Evolutionary conservation across 176 grass and related monocot genomes (phyloP).

Genomic region (Oryza australiensis): DNA sequence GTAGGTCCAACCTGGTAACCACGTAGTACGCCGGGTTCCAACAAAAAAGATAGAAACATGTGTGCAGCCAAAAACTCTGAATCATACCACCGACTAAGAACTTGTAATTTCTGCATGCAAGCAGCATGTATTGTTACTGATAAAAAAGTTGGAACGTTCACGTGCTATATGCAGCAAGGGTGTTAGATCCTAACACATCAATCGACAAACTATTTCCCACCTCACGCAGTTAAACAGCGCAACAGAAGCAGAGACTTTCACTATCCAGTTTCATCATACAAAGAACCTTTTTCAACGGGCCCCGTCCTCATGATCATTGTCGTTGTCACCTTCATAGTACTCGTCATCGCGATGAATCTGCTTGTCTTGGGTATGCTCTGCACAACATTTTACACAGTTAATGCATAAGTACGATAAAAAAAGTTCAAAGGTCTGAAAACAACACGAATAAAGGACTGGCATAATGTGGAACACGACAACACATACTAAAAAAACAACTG

Average conservation of each 20-base stretch:
- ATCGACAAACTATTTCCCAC: background rate
- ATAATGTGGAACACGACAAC: background rate
- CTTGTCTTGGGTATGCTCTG: slow-evolving; percentile 86
- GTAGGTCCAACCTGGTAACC: too few species aligned
- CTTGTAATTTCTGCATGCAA: background rate
- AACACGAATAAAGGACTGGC: background rate
- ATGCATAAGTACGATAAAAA: background rate
- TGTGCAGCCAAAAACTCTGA: too few species aligned
- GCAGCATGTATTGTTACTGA: background rate
- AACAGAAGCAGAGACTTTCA: background rate
- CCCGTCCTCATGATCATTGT: slow-evolving; percentile 78
- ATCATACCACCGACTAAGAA: background rate
- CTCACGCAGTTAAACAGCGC: background rate
- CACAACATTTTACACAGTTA: slow-evolving; percentile 27
- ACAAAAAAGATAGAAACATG: background rate
- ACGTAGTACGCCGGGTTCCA: too few species aligned
- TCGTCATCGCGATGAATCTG: slow-evolving; percentile 88
- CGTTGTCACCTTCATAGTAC: slow-evolving; percentile 91
- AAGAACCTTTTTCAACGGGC: slow-evolving; percentile 30
- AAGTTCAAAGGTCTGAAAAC: background rate
- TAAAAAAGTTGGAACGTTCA: background rate
- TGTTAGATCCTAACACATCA: slow-evolving; percentile 28
- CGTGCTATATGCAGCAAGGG: background rate
- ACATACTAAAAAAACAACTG: background rate
- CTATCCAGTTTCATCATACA: background rate